Conservation (phyloP, 345 rosid genomes). For the Euclidium syriacum region DNA sequence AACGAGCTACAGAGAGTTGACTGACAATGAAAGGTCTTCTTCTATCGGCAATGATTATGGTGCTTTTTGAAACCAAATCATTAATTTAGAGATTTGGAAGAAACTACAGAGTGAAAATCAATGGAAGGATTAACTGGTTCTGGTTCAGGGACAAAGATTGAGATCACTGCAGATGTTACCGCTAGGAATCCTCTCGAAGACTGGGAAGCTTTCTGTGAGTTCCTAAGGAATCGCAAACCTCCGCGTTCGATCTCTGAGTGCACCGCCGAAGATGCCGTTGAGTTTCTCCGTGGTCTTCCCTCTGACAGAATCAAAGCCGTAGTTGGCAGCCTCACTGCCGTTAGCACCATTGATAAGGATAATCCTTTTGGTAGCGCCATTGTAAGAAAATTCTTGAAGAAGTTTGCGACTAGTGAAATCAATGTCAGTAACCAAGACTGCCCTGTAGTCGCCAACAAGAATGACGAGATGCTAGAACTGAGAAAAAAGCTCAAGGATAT, state of each 20-base stretch:
- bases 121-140: not conserved
- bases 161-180: not conserved
- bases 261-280: not conserved
- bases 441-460: not conserved
- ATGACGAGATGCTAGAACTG: not conserved
- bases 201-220: not conserved
- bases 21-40: too few relatives aligned
- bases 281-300: not conserved
- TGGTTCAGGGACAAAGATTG: too few relatives aligned
- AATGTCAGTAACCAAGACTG: too few relatives aligned
- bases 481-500: not conserved
- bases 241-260: not conserved
- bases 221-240: not conserved
- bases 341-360: not conserved
- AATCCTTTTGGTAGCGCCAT: not conserved
- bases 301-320: not conserved
- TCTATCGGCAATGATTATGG: too few relatives aligned
- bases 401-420: too few relatives aligned
- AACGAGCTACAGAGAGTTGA: too few relatives aligned
- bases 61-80: not conserved
- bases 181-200: not conserved
- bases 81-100: not conserved
- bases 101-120: not conserved
- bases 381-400: not conserved
- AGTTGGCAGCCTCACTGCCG: not conserved